These are phyloP conservation scores for Cyclanthera cordifolia DNA, from an alignment of 306 rosid species.

Conservation along the genomic window DNA sequence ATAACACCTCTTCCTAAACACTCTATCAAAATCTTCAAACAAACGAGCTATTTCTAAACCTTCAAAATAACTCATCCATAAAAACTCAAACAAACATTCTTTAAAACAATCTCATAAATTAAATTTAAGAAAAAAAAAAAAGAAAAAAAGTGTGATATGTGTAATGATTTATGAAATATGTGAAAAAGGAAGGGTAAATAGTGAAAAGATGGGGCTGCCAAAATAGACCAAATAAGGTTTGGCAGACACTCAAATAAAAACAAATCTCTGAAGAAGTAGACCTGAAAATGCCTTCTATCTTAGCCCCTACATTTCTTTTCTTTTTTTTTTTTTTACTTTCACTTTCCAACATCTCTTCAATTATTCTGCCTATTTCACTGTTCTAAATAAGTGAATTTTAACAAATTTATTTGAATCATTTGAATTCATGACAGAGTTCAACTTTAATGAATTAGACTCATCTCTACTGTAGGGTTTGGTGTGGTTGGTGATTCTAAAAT, in stretches of 20 bases:
- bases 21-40: no score
- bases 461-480: not conserved
- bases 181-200: not conserved
- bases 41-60: no score
- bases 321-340: not conserved
- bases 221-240: not conserved
- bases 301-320: not conserved
- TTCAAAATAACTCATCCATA: no score
- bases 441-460: not conserved
- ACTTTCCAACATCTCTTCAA: not conserved
- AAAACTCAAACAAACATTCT: no score
- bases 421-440: not conserved
- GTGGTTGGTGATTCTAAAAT: not conserved
- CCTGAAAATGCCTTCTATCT: not conserved
- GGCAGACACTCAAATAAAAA: slow-evolving; percentile 6
- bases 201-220: not conserved
- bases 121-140: no score
- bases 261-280: not conserved
- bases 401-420: not conserved
- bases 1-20: no score
- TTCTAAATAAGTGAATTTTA: not conserved
- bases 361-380: not conserved
- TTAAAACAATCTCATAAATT: no score
- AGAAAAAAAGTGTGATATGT: no score
- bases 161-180: no score